phyloP scores from a whole-genome alignment of 129 eudicot species.

The Lactuca sativa region DNA sequence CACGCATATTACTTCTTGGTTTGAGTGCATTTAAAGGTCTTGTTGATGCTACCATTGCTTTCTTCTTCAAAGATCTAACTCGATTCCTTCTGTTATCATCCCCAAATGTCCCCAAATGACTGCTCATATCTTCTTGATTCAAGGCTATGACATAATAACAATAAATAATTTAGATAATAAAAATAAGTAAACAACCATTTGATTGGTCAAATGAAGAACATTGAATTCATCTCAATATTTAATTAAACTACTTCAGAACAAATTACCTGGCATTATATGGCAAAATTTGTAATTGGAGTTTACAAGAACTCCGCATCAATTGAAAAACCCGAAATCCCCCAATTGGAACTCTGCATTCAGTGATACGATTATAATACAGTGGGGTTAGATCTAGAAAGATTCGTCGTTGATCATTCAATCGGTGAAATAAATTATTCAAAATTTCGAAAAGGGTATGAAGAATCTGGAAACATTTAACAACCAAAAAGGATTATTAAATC shows the following conservation, averaged over 20 bases:
- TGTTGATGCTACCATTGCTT: slow-evolving; percentile 52
- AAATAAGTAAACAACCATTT: background rate
- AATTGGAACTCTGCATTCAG: slow-evolving; percentile 31
- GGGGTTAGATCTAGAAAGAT: slow-evolving; percentile 26
- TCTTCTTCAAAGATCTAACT: slow-evolving; percentile 74
- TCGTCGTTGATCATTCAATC: slow-evolving; percentile 24
- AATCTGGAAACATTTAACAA: slow-evolving; percentile 1
- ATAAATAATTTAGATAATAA: background rate
- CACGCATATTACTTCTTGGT: slow-evolving; percentile 39
- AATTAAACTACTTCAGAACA: background rate
- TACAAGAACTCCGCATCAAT: slow-evolving; percentile 35
- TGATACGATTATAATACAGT: slow-evolving; percentile 8
- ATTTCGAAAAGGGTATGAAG: slow-evolving; percentile 3
- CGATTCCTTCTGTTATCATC: slow-evolving; percentile 63
- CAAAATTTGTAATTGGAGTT: slow-evolving; percentile 5
- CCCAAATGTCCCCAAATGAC: slow-evolving; percentile 51
- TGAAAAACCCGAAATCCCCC: slow-evolving; percentile 14
- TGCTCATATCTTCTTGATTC: slow-evolving; percentile 47
- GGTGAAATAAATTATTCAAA: slow-evolving; percentile 9
- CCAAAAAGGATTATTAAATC: slow-evolving; percentile 12
- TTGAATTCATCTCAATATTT: background rate
- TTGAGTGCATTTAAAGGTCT: slow-evolving; percentile 40
- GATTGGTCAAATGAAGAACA: background rate
- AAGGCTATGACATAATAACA: slow-evolving; percentile 29
- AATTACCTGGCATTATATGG: slow-evolving; percentile 53